Evolutionary conservation across 768 basidiomycete species (phyloP).

Genomic region (Cubamyces sp.): DNA sequence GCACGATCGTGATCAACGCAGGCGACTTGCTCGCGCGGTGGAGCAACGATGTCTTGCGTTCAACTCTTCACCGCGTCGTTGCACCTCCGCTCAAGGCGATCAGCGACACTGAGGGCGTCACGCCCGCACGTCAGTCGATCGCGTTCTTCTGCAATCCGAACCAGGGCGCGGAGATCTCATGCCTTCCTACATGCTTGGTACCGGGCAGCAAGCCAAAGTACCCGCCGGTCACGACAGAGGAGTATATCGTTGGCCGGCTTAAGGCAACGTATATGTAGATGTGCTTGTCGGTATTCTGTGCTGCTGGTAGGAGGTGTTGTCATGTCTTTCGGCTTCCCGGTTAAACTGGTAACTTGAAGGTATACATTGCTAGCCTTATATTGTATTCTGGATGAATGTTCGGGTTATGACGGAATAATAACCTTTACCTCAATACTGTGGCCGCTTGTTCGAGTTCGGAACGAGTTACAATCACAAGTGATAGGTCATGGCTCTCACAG

Average conservation of each 20-base stretch:
- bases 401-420: too few relatives aligned
- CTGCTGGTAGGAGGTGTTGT: too few relatives aligned
- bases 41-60: slow-evolving; percentile 80
- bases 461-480: too few relatives aligned
- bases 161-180: slow-evolving; percentile 64
- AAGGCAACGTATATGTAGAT: slow-evolving; percentile 27
- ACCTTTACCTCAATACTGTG: too few relatives aligned
- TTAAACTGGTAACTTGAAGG: too few relatives aligned
- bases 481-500: background rate
- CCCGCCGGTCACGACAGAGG: slow-evolving; percentile 68
- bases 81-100: slow-evolving; percentile 61
- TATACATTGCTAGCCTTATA: too few relatives aligned
- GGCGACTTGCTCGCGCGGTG: slow-evolving; percentile 82
- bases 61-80: slow-evolving; percentile 84
- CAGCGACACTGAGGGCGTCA: slow-evolving; percentile 54
- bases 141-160: slow-evolving; percentile 91
- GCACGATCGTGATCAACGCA: slow-evolving; percentile 81
- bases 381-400: too few relatives aligned
- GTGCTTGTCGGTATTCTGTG: too few relatives aligned
- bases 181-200: slow-evolving; percentile 63
- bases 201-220: slow-evolving; percentile 65
- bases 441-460: too few relatives aligned
- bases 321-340: too few relatives aligned
- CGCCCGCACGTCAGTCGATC: slow-evolving; percentile 74
- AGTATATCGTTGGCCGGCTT: slow-evolving; percentile 76